phyloP scores from a whole-genome alignment of 345 rosid species.

The Excoecaria agallocha region DNA sequence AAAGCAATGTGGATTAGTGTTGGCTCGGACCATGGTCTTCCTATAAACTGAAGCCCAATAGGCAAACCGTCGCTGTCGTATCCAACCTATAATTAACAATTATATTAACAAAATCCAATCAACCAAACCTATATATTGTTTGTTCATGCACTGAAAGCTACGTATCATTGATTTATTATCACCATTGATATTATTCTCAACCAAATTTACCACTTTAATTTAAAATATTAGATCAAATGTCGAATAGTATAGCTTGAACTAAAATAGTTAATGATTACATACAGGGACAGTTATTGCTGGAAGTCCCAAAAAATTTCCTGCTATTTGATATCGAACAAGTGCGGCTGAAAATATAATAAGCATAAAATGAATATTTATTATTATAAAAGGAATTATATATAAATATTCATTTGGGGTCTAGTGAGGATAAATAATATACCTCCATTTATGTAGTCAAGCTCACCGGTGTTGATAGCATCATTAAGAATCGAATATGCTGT shows the following conservation, averaged over 20 bases:
- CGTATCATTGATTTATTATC: too few relatives aligned
- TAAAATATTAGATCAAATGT: too few relatives aligned
- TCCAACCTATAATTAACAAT: constrained; percentile 44
- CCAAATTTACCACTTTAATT: too few relatives aligned
- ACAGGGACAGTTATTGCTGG: constrained; percentile 73
- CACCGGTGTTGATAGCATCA: constrained; percentile 56
- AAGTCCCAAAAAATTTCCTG: constrained; percentile 72
- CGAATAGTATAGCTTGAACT: too few relatives aligned
- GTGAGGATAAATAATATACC: constrained; percentile 32
- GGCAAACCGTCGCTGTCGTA: constrained; percentile 64
- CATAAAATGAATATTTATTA: too few relatives aligned
- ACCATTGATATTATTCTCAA: too few relatives aligned
- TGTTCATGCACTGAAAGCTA: too few relatives aligned
- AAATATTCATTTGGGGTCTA: too few relatives aligned
- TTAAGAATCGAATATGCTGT: constrained; percentile 56
- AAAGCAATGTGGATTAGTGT: constrained; percentile 54
- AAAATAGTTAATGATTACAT: neutral
- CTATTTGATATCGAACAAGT: constrained; percentile 62
- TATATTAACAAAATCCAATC: too few relatives aligned
- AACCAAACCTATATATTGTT: too few relatives aligned
- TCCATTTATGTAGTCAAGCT: constrained; percentile 72
- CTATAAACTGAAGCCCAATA: constrained; percentile 68
- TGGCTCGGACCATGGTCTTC: constrained; percentile 77
- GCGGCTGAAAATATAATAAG: constrained; percentile 49
- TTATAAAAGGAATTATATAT: too few relatives aligned